Evolutionary conservation across 352 stramenopile genomes (phyloP), one percentile per base, ranked within the genome.

Genomic region (Elongisporangium anandrum): DNA sequence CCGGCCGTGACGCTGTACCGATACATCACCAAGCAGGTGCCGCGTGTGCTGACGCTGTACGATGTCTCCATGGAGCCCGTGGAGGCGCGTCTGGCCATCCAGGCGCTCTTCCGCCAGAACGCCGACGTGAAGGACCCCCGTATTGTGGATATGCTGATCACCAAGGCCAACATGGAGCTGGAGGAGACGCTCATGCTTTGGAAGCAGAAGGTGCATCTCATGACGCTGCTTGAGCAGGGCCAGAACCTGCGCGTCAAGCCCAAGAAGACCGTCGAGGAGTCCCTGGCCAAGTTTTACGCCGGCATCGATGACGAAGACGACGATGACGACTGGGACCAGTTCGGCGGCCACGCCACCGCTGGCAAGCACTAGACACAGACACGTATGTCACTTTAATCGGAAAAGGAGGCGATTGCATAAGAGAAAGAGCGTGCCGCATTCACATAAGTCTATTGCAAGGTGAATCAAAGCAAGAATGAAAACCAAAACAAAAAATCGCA

Each of bases 131-230:
- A 98, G 70, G 96, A 99, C 82, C 72, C 77, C 38, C 89, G 95
- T 50, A 88, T 98, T 45, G 72, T 97, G 23, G 90, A 98, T 66
- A 98, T 98, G 89, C 81, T 99, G 61, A 90, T 99, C 59, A 96
- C 94, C 56, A 98, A 98, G 77, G 97, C 96, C 56, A 99, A 99
- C 80, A 98, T 99, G 88, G 93, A 98, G 65, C 73, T 99, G 57
- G 96, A 99, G 77, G 96, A 98, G 70, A 98, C 94, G 50, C 81
- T 99, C 63, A 93, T 95, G 89, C 95, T 98, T 77, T 98, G 97
- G 88, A 99, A 99, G 73, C 96, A 99, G 79, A 98, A 98, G 70
- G 83, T 90, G 12, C 96, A 99, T 68, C 79, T 99, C 52, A 29
- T 98, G 16, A 87, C 69, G 74, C 73, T 95, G 69, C 66, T 95